Evolutionary conservation across 768 basidiomycete genomes (phyloP).

Genomic region (Tulasnella sp.): DNA sequence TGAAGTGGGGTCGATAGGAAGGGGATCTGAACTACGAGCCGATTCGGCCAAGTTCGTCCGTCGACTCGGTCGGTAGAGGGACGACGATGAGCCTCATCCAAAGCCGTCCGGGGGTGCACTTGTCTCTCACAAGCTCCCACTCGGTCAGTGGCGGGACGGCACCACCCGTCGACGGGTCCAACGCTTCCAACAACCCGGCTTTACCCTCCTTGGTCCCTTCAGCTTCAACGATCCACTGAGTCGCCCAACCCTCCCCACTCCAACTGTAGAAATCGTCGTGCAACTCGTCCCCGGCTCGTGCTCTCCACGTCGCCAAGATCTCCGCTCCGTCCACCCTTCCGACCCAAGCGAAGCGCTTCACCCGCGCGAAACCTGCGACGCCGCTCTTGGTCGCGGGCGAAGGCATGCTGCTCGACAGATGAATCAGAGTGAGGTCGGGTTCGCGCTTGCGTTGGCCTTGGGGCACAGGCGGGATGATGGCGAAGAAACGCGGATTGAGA

Average conservation of each 20-base stretch:
- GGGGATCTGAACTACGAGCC: neutral
- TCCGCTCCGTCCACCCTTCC: constrained; percentile 35
- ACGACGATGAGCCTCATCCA: neutral
- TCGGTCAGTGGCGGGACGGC: neutral
- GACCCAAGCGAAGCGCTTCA: constrained; percentile 55
- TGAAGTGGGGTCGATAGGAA: neutral
- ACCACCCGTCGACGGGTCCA: neutral
- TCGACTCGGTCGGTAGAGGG: neutral
- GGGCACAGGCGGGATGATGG: constrained; percentile 5
- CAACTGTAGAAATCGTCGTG: neutral
- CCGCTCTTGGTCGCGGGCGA: neutral
- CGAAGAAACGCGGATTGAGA: constrained; percentile 16
- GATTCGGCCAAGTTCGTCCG: constrained; percentile 4
- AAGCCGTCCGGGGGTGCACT: neutral
- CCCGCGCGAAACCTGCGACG: constrained; percentile 28
- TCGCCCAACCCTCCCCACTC: constrained; percentile 53
- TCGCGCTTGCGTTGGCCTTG: neutral
- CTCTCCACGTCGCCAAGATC: neutral
- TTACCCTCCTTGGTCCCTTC: constrained; percentile 46
- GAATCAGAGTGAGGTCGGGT: neutral
- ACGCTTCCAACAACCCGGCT: neutral
- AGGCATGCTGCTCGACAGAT: neutral
- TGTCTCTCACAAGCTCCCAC: constrained; percentile 12
- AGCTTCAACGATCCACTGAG: constrained; percentile 71
- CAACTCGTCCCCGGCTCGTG: neutral